A percentile compares a stretch with the other conserved stretches of the same genome.
Evolutionary conservation across 257 asterid genomes (phyloP).

Genomic region (Penstemon eatonii): DNA sequence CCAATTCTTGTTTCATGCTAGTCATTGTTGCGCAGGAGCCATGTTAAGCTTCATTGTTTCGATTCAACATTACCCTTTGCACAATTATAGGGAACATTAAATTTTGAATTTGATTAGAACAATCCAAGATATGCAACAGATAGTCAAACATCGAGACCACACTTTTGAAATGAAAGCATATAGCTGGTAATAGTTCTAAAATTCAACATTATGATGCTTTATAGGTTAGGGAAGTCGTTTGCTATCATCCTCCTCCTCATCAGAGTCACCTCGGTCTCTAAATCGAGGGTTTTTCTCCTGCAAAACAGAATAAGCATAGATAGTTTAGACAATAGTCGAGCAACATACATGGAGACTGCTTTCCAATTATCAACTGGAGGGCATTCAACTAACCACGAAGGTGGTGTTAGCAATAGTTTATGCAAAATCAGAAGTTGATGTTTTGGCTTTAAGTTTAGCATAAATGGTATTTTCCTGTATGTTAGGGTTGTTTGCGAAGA

Average conservation of each 20-base stretch:
- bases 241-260: slow-evolving; percentile 73
- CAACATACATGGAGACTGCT: slow-evolving; percentile 14
- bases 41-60: no score
- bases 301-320: slow-evolving; percentile 10
- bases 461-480: no score
- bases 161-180: slow-evolving; percentile 21
- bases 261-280: slow-evolving; percentile 91
- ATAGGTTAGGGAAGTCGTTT: slow-evolving; percentile 39
- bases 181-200: slow-evolving; percentile 17
- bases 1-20: no score
- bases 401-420: no score
- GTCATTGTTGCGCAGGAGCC: no score
- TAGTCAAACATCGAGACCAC: slow-evolving; percentile 7
- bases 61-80: not conserved
- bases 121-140: slow-evolving; percentile 14
- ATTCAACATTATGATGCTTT: slow-evolving; percentile 15
- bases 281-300: slow-evolving; percentile 97
- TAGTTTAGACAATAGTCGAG: not conserved
- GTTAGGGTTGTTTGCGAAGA: no score
- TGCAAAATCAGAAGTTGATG: no score
- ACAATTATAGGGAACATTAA: slow-evolving; percentile 15
- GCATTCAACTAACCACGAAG: not conserved
- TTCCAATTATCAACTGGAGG: not conserved
- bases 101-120: slow-evolving; percentile 21
- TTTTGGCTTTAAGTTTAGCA: no score